Percentiles rank a stretch among this genome's conserved stretches.
Evolutionary conservation across 495 filamentous ascomycete species (phyloP).

Genomic region (Trichoderma virens): DNA sequence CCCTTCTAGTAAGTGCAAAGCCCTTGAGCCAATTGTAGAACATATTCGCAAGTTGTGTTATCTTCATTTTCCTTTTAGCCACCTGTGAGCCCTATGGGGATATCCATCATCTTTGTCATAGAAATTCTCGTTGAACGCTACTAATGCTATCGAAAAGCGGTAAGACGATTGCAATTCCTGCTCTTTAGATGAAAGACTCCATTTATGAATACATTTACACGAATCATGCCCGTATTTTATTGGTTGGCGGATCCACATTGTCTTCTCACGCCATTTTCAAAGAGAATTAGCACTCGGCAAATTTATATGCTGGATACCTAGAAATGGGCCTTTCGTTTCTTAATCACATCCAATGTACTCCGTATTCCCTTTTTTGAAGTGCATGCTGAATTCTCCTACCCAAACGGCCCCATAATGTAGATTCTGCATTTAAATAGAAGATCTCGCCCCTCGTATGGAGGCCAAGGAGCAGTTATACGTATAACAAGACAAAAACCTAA

Average conservation of each 20-base stretch:
- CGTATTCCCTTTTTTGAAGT: not conserved
- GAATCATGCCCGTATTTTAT: not conserved
- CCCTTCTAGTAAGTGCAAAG: no score
- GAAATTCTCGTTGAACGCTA: no score
- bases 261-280: not conserved
- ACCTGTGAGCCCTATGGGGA: no score
- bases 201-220: not conserved
- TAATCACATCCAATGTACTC: not conserved
- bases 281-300: not conserved
- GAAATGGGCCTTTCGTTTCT: not conserved
- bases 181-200: not conserved
- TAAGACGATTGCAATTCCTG: not conserved
- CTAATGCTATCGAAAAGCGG: not conserved
- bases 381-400: no score
- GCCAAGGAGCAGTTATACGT: no score
- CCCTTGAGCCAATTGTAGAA: no score
- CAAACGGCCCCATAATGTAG: no score
- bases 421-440: no score
- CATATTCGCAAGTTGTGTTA: no score
- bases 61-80: no score
- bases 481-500: not conserved
- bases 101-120: no score
- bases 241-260: not conserved
- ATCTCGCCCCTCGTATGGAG: no score
- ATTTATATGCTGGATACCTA: not conserved